A percentile compares a stretch with the other conserved stretches of the same genome.
phyloP scores from a whole-genome alignment of 192 early-diverging fungal genomes.

The Backusella sp. region DNA sequence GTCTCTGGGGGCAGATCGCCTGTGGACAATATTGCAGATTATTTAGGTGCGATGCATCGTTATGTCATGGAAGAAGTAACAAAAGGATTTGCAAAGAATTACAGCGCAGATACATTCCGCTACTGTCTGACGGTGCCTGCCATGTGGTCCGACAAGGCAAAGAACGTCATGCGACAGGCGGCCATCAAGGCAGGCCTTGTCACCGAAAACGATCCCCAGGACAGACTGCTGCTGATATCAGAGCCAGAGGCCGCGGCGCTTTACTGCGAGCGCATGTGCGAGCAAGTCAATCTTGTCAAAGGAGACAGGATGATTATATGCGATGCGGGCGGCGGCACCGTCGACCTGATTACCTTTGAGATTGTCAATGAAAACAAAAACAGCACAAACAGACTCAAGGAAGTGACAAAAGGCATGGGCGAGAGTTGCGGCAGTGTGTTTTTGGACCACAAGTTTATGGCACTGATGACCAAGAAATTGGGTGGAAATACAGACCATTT shows the following conservation, averaged over 20 bases:
- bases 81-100: constrained; percentile 43
- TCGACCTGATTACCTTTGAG: constrained; percentile 54
- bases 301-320: constrained; percentile 49
- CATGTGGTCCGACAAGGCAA: constrained; percentile 51
- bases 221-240: constrained; percentile 42
- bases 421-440: constrained; percentile 47
- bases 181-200: constrained; percentile 41
- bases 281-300: constrained; percentile 36
- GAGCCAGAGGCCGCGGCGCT: constrained; percentile 49
- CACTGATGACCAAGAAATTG: constrained; percentile 38
- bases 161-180: constrained; percentile 43
- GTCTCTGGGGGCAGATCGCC: constrained; percentile 12
- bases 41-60: constrained; percentile 34
- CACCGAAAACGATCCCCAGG: constrained; percentile 32
- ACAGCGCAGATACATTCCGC: constrained; percentile 37
- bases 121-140: constrained; percentile 55
- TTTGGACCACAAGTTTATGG: constrained; percentile 42
- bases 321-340: constrained; percentile 53
- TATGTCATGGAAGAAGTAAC: constrained; percentile 42
- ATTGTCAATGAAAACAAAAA: constrained; percentile 24
- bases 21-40: constrained; percentile 40
- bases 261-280: constrained; percentile 47
- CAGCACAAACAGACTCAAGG: constrained; percentile 33
- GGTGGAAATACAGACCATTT: constrained; percentile 25
- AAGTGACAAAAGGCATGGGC: constrained; percentile 47